Evolutionary conservation across 2,329 filamentous ascomycete genomes (phyloP).

Genomic region (Neofusicoccum kwambonambiense): DNA sequence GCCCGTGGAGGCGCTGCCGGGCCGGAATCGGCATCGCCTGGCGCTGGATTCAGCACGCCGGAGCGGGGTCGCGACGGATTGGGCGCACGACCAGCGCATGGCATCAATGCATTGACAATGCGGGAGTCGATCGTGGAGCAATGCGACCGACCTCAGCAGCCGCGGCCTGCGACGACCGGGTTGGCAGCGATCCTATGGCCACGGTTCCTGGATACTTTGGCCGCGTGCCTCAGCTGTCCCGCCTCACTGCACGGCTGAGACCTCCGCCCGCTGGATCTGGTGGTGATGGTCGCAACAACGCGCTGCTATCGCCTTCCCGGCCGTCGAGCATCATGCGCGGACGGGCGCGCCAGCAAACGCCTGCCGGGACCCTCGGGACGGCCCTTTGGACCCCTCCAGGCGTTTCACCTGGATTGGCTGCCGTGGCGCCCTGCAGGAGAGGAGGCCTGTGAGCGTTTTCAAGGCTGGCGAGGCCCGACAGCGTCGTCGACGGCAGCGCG

Average conservation of each 20-base stretch:
- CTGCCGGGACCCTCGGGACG: neutral
- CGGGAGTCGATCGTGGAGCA: too few species aligned
- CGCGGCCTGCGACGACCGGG: neutral
- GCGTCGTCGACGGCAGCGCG: neutral
- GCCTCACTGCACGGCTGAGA: neutral
- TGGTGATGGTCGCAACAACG: too few species aligned
- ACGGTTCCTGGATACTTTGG: neutral
- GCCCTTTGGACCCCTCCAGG: neutral
- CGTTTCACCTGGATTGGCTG: neutral
- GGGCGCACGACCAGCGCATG: neutral
- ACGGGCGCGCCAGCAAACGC: neutral
- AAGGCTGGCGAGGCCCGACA: neutral
- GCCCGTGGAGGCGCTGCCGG: neutral
- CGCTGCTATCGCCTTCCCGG: neutral
- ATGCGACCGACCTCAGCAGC: neutral
- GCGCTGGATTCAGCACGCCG: neutral
- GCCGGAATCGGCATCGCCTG: neutral
- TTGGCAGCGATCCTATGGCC: neutral
- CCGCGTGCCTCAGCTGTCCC: neutral
- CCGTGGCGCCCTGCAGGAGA: neutral
- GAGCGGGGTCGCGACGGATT: conserved; percentile 11
- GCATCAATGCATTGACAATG: neutral
- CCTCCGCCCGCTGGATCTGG: neutral
- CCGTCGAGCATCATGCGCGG: neutral
- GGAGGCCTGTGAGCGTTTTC: neutral